Base-by-base conservation (phyloP, 1,139 yeast species). In the Schizosaccharomyces versatilis region DNA sequence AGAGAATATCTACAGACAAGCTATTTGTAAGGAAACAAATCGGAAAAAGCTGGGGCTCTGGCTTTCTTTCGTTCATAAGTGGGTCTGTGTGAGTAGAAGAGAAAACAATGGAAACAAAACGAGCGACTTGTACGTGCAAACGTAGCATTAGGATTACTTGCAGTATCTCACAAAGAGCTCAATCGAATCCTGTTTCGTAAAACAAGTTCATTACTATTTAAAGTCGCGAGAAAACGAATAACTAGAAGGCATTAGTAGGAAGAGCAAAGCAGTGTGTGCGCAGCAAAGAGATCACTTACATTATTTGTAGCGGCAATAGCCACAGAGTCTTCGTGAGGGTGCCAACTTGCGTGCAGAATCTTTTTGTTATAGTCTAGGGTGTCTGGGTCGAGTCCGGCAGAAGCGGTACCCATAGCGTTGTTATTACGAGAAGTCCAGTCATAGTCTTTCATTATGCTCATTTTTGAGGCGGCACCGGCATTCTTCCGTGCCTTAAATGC, bases 221-320 rank as follows among this genome's bases (percentile, higher is more conserved):
- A 36, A 44, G 49, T 36, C 32, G 19, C 15, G 36, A 17, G 32
- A 44, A 44, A 9, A 44, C 49, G 32, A 44, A 44, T 14, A 44
- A 32, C 49, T 44, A 44, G 32, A 44, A 44, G n/a, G 32, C n/a
- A n/a, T 17, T 44, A 17, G 49, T 44, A 17, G 32, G 14, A 32
- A 9, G n/a, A 6, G n/a, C n/a, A n/a, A n/a, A 5, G 2, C 7
- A 10, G 7, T 1, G 8, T 40, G 14, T 40, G 12, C 8, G 19
- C 12, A 19, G 10, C 8, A 10, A 42, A 2, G 9, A 42, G 10
- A 67, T 81, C 80, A 60, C 82, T 82, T 65, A 84, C 75, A 70
- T 93, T 93, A 71, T 93, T 93, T 36, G 99, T 93, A 39, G 98
- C 98, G 54, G 97, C 98, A 65, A 93, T 84, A 51, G 98, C 98